Evolutionary conservation across 176 grass and related monocot genomes (phyloP), one percentile per base, ranked within the genome.

Genomic region (Chrysopogon serrulatus): DNA sequence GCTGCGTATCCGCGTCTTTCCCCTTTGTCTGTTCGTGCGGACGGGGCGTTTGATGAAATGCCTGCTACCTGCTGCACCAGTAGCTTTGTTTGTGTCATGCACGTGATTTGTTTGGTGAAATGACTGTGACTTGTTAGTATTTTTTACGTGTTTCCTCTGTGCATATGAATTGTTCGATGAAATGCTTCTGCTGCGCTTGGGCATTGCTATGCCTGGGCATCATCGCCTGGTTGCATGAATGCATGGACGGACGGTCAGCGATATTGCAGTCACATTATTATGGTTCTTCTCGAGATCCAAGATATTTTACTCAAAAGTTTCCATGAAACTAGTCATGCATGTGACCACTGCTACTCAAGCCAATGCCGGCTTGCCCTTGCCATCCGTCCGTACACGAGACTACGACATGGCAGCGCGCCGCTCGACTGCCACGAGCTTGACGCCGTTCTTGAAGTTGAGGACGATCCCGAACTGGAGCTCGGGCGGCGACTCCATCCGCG

Each of bases 381-480:
- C 74, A 60, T 17, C 18, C 35, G 1, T 77, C 53, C 35, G 19
- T 12, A 15, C n/a, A 40, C 7, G 14, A 6, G 10, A 2, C 39
- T 32, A 43, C 1, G 59, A 11, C 16, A 27, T 13, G 57, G 13
- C 19, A 7, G 9, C 30, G 43, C 49, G 26, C 54, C 92, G 74
- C 68, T 86, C 43, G 31, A 88, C 36, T 16, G 86, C 85, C 23
- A 81, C 37, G 80, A 98, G 88, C 43, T 66, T 88, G 83, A 98
- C 72, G 16, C 90, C 90, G 16, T 75, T 84, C 79, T 78, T 91
- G 71, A 98, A 98, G 76, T 65, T 79, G 45, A 98, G 89, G 60
- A 98, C 82, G 63, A 98, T 91, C 73, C 95, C 91, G 69, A 90
- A 95, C 61, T 98, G 86, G 41, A 98, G 89, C 87, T 95, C 88